Evolutionary conservation across 2,329 filamentous ascomycete genomes (phyloP).

Genomic region (Aspergillus sp.): DNA sequence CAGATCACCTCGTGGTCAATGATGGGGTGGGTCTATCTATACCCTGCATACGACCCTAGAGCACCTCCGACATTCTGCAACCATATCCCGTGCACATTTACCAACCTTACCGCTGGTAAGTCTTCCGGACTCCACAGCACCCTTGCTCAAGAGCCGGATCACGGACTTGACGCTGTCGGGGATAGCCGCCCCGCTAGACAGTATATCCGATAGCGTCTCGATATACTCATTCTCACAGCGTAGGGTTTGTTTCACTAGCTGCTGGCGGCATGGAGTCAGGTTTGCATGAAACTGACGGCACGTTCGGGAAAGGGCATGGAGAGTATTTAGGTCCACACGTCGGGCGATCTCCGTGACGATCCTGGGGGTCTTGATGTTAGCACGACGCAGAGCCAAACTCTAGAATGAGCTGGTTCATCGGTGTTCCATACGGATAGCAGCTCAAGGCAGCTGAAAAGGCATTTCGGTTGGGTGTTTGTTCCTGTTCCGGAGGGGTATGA

Average conservation of each 20-base stretch:
- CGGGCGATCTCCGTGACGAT: constrained; percentile 71
- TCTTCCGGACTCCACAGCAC: constrained; percentile 26
- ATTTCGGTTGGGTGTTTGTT: constrained; percentile 20
- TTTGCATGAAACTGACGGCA: constrained; percentile 75
- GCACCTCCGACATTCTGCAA: constrained; percentile 76
- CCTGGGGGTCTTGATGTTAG: constrained; percentile 42
- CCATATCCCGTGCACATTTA: constrained; percentile 81
- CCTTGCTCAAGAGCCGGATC: constrained; percentile 22
- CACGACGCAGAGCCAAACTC: too few relatives aligned
- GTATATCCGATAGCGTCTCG: constrained; percentile 30
- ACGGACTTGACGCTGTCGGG: constrained; percentile 28
- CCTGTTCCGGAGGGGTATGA: too few relatives aligned
- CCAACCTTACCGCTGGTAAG: constrained; percentile 64
- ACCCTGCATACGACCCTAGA: constrained; percentile 76
- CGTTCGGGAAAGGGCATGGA: constrained; percentile 76
- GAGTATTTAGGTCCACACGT: constrained; percentile 77
- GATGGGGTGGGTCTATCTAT: constrained; percentile 25
- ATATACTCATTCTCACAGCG: constrained; percentile 70
- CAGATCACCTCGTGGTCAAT: background rate
- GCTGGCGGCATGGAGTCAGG: constrained; percentile 71
- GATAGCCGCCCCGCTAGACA: constrained; percentile 38
- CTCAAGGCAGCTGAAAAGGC: constrained; percentile 40
- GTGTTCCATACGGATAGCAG: constrained; percentile 44
- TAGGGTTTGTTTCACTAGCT: constrained; percentile 69
- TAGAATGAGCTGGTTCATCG: constrained; percentile 9